phyloP scores from a whole-genome alignment of 2,329 filamentous ascomycete species.

The Aspergillus pseudoterreus region DNA sequence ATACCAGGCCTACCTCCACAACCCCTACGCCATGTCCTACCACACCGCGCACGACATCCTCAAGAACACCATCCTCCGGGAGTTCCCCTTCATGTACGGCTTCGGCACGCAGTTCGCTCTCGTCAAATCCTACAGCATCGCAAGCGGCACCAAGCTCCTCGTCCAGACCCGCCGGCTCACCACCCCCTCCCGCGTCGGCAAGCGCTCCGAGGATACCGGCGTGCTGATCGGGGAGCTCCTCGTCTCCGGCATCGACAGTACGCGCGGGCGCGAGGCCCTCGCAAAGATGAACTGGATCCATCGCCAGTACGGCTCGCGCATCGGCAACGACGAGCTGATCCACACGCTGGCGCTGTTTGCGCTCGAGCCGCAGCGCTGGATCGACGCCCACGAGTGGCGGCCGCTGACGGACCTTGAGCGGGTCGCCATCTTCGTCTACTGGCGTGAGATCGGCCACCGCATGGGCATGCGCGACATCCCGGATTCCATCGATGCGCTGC shows the following conservation, averaged over 20 bases:
- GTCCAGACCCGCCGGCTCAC: slow-evolving; percentile 4
- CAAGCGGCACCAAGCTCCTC: slow-evolving; percentile 5
- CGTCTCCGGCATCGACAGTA: neutral
- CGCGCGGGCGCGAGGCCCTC: slow-evolving; percentile 1
- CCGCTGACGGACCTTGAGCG: slow-evolving; percentile 2
- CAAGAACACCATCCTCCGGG: neutral
- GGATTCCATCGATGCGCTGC: neutral
- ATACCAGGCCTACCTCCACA: neutral
- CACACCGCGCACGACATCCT: slow-evolving; percentile 3
- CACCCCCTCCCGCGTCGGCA: slow-evolving; percentile 2
- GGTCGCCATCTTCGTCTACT: slow-evolving; percentile 3
- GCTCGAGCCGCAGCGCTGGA: slow-evolving; percentile 6
- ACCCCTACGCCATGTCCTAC: slow-evolving; percentile 6
- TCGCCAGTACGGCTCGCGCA: slow-evolving; percentile 2
- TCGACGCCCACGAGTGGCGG: slow-evolving; percentile 3
- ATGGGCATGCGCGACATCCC: slow-evolving; percentile 3
- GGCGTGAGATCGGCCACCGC: slow-evolving; percentile 2
- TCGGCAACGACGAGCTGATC: slow-evolving; percentile 6
- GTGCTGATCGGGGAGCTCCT: slow-evolving; percentile 3
- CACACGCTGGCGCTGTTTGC: slow-evolving; percentile 4
- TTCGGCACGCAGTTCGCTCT: slow-evolving; percentile 5
- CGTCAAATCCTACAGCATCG: slow-evolving; percentile 8
- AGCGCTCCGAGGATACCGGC: slow-evolving; percentile 5
- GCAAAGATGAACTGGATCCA: slow-evolving; percentile 8
- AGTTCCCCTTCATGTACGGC: slow-evolving; percentile 8